Percentiles rank a stretch among this genome's conserved stretches.
These are phyloP conservation scores for Rhodomyrtus psidioides DNA, from an alignment of 441 rosid genomes.

Conservation along the genomic window DNA sequence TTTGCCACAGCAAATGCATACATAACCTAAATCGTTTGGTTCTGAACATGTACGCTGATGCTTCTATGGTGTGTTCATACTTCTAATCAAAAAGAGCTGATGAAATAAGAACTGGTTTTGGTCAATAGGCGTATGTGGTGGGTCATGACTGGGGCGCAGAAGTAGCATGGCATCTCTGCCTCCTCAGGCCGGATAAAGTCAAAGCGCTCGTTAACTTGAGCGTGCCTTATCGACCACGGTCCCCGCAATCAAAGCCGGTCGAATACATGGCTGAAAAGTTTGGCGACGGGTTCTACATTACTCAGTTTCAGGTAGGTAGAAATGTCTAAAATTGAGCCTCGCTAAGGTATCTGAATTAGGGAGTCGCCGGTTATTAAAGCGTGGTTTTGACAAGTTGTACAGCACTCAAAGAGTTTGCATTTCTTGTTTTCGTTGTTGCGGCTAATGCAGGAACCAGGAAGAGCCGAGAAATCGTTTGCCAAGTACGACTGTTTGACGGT, in stretches of 20 bases:
- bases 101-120: not conserved
- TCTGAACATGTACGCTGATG: not conserved
- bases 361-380: not conserved
- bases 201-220: slow-evolving; percentile 9
- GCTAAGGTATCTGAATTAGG: not conserved
- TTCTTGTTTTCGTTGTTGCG: not conserved
- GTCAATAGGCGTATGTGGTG: slow-evolving; percentile 9
- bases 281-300: slow-evolving; percentile 9
- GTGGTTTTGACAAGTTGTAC: not conserved
- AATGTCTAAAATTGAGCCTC: not conserved
- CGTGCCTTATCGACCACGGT: slow-evolving; percentile 11
- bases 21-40: not conserved
- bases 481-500: slow-evolving; percentile 15
- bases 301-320: slow-evolving; percentile 11
- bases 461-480: slow-evolving; percentile 20
- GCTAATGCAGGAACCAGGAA: slow-evolving; percentile 8
- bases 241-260: not conserved
- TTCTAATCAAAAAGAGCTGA: not conserved
- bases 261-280: not conserved
- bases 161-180: slow-evolving; percentile 17
- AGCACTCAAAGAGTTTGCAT: not conserved
- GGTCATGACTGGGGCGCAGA: slow-evolving; percentile 25
- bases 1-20: not conserved
- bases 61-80: not conserved
- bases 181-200: slow-evolving; percentile 17